Percentiles rank a stretch among this genome's conserved stretches.
Evolutionary conservation across 441 rosid species (phyloP).

Genomic region (Corymbia citriodora): DNA sequence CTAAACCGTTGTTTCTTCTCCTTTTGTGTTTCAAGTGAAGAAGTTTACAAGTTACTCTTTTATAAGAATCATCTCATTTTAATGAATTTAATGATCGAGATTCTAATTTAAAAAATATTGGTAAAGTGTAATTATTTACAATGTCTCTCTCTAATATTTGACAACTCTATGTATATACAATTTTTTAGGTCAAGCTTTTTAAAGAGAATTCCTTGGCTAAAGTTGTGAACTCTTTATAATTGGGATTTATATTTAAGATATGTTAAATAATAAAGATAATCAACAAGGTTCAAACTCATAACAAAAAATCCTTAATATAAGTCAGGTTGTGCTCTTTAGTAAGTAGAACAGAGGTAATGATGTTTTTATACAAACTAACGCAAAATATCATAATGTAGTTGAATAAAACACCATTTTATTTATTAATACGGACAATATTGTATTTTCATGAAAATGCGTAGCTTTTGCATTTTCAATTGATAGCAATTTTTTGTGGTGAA

Average conservation of each 20-base stretch:
- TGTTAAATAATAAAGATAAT: background rate
- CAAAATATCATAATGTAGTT: background rate
- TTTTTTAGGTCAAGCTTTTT: background rate
- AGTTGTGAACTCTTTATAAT: background rate
- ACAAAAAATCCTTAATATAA: background rate
- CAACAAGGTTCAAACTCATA: background rate
- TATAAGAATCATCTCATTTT: background rate
- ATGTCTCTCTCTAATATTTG: background rate
- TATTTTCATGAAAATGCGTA: background rate
- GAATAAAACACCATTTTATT: background rate
- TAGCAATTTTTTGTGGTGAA: fast-evolving
- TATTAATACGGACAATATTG: background rate
- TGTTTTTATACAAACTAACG: background rate
- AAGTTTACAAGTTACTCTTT: no score
- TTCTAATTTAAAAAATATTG: background rate
- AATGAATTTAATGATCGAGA: background rate
- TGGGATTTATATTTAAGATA: background rate
- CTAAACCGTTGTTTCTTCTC: background rate
- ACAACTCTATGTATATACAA: fast-evolving
- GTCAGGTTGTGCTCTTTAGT: background rate
- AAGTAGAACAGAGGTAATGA: background rate
- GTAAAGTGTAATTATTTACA: background rate
- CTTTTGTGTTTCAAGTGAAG: background rate
- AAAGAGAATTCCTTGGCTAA: background rate
- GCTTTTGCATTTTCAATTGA: background rate